A percentile compares a stretch with the other conserved stretches of the same genome.
Conservation (phyloP, 768 basidiomycete genomes). For the Ephemerocybe angulata region DNA sequence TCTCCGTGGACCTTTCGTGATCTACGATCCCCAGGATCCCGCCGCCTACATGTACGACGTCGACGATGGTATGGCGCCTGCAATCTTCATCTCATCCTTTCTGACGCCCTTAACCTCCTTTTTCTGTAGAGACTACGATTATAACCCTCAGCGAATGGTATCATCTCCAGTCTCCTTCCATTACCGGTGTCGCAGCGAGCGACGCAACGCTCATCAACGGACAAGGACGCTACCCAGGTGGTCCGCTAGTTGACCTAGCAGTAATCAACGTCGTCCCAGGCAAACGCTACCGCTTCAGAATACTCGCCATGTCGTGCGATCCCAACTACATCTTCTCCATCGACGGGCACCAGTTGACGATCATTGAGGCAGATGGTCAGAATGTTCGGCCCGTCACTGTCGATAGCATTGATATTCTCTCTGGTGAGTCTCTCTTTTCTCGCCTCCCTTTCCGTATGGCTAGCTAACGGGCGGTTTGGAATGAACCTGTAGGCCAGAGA, state of each 20-base stretch:
- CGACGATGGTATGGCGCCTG: slow-evolving; percentile 14
- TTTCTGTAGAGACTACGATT: slow-evolving; percentile 32
- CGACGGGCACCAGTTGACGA: slow-evolving; percentile 36
- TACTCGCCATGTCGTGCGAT: slow-evolving; percentile 50
- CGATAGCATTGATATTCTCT: slow-evolving; percentile 38
- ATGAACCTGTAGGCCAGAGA: slow-evolving; percentile 25
- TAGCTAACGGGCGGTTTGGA: not conserved
- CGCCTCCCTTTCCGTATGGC: not conserved
- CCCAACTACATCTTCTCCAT: slow-evolving; percentile 43
- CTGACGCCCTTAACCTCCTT: not conserved
- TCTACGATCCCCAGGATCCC: slow-evolving; percentile 21
- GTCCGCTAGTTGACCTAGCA: slow-evolving; percentile 36
- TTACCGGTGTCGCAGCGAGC: slow-evolving; percentile 16
- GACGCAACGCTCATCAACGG: slow-evolving; percentile 54
- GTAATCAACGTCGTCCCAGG: slow-evolving; percentile 41
- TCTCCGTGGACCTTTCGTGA: slow-evolving; percentile 18
- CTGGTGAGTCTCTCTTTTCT: slow-evolving; percentile 22
- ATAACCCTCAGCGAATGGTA: slow-evolving; percentile 54
- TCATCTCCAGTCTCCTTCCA: slow-evolving; percentile 25
- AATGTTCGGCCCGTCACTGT: slow-evolving; percentile 30
- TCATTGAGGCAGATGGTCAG: slow-evolving; percentile 42
- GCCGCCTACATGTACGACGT: slow-evolving; percentile 24
- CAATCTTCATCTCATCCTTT: not conserved
- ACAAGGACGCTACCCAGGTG: slow-evolving; percentile 41
- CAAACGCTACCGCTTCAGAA: slow-evolving; percentile 50